Conservation (phyloP, 2,329 filamentous ascomycete genomes). For the Colletotrichum euphorbiae region DNA sequence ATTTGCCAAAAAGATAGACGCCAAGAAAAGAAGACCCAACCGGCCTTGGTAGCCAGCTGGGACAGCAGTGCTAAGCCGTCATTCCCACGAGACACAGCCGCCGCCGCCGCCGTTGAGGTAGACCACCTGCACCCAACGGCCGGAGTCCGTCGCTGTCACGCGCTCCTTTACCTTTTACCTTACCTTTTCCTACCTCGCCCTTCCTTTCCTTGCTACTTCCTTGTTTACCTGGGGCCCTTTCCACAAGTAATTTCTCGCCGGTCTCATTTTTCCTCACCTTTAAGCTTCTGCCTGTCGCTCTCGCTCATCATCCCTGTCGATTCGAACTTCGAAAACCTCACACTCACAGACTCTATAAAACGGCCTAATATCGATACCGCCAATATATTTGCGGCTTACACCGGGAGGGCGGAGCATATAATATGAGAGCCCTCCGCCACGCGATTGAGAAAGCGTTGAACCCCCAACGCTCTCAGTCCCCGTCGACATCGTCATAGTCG, state of each 20-base stretch:
- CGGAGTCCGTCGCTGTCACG: conserved; percentile 18
- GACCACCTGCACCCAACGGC: conserved; percentile 28
- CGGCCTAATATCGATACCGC: conserved; percentile 28
- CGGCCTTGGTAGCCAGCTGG: conserved; percentile 8
- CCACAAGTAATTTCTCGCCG: background rate
- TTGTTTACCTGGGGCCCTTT: conserved; percentile 2
- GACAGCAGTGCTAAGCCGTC: conserved; percentile 29
- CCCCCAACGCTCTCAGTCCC: conserved; percentile 26
- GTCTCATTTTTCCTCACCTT: background rate
- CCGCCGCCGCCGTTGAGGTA: conserved; percentile 36
- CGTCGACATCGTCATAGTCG: conserved; percentile 21
- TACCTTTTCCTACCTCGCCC: background rate
- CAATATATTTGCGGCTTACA: conserved; percentile 7
- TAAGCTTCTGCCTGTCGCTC: background rate
- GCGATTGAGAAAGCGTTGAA: conserved; percentile 35
- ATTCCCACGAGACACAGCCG: conserved; percentile 37
- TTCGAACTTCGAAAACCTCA: background rate
- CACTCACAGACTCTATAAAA: background rate
- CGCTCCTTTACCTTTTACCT: conserved; percentile 25
- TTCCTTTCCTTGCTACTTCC: background rate
- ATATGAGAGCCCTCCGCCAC: conserved; percentile 36
- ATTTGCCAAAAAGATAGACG: conserved; percentile 10
- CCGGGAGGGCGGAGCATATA: conserved; percentile 34
- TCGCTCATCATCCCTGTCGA: conserved; percentile 10
- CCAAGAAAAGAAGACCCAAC: conserved; percentile 9